Conservation (phyloP, 495 filamentous ascomycete genomes). For the Trichocladium antarcticum region DNA sequence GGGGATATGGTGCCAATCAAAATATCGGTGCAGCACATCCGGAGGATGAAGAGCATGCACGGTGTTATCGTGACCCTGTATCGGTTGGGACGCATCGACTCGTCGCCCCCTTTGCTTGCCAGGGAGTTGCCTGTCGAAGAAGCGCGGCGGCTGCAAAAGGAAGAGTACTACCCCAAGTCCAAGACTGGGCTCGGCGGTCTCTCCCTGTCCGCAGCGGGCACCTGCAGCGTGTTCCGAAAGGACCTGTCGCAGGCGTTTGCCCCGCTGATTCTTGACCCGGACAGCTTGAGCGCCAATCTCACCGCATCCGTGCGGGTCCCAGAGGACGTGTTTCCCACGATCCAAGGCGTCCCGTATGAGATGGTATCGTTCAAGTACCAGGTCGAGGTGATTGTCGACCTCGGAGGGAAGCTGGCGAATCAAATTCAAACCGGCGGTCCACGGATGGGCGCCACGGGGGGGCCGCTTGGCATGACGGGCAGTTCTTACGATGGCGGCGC, state of each 20-base stretch:
- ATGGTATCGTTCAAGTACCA: conserved; percentile 93
- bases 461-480: conserved; percentile 7
- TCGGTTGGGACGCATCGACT: conserved; percentile 82
- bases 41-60: conserved; percentile 75
- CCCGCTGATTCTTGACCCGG: conserved; percentile 75
- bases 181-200: conserved; percentile 65
- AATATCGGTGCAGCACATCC: conserved; percentile 74
- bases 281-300: conserved; percentile 61
- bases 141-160: conserved; percentile 49
- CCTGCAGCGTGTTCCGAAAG: conserved; percentile 83
- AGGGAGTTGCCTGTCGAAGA: conserved; percentile 52
- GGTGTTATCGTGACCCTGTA: conserved; percentile 91
- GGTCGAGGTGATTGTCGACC: conserved; percentile 81
- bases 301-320: conserved; percentile 76
- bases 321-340: conserved; percentile 86
- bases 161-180: conserved; percentile 70
- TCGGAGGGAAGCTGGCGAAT: conserved; percentile 73
- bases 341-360: conserved; percentile 72
- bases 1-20: conserved; percentile 74
- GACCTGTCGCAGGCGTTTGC: conserved; percentile 80
- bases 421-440: conserved; percentile 32
- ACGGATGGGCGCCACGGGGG: conserved; percentile 6
- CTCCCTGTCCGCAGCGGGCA: conserved; percentile 67
- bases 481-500: conserved; percentile 25
- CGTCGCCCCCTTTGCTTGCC: conserved; percentile 57